These are phyloP conservation scores for Grosmannia clavigera DNA, from an alignment of 2,329 filamentous ascomycete genomes.

Conservation along the genomic window DNA sequence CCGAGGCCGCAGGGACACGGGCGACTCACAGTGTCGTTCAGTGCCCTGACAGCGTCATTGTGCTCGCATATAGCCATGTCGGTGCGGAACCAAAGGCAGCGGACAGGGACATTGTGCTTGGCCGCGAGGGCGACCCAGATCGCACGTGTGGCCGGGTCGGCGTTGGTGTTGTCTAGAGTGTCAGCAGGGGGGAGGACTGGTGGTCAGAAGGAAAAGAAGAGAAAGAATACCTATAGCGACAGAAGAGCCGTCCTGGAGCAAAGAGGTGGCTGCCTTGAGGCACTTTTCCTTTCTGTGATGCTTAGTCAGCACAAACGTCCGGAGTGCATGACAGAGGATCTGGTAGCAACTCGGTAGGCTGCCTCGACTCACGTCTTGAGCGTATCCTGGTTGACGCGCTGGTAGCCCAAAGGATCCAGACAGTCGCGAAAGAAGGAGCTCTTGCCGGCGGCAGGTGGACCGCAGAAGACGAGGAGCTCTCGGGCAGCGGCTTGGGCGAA, in stretches of 20 bases:
- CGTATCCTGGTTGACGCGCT: constrained; percentile 79
- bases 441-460: constrained; percentile 82
- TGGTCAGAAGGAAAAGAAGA: constrained; percentile 1
- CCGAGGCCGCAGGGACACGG: no score
- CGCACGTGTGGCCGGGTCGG: constrained; percentile 63
- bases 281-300: constrained; percentile 42
- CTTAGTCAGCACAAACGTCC: not conserved
- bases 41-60: constrained; percentile 72
- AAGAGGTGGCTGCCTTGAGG: constrained; percentile 57
- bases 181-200: not conserved
- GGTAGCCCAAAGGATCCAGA: constrained; percentile 66
- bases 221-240: constrained; percentile 56
- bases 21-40: constrained; percentile 34
- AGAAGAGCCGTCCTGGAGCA: constrained; percentile 51
- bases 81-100: constrained; percentile 77
- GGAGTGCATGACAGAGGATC: no score
- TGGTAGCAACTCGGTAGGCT: no score
- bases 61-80: constrained; percentile 60
- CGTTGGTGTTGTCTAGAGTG: constrained; percentile 80
- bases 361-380: constrained; percentile 48
- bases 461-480: constrained; percentile 77
- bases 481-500: constrained; percentile 46
- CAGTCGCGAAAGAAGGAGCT: constrained; percentile 78
- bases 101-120: constrained; percentile 59
- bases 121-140: constrained; percentile 67